phyloP scores from a whole-genome alignment of 2,329 filamentous ascomycete genomes.

The Nakataea oryzae region DNA sequence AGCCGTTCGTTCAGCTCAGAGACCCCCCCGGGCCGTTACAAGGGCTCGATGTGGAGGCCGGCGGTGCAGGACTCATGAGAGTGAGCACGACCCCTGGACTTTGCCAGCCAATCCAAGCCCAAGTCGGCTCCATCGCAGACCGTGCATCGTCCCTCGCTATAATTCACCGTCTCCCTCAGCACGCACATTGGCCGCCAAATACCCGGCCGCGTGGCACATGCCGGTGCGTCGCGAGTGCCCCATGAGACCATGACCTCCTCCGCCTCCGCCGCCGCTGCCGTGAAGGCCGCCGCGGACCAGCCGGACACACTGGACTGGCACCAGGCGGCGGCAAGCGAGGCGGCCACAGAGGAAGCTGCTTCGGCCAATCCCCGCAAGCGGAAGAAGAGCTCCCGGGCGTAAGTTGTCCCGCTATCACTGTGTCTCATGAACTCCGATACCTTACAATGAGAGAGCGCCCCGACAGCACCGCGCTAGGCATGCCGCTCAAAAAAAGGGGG shows the following conservation, averaged over 20 bases:
- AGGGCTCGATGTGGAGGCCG: not conserved
- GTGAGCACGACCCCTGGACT: no score
- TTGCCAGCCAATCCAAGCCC: not conserved
- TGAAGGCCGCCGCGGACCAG: not conserved
- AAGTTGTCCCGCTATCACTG: conserved; percentile 7
- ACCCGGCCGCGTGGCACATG: not conserved
- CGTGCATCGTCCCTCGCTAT: no score
- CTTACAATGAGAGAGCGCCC: no score
- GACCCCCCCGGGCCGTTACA: no score
- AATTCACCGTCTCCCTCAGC: not conserved
- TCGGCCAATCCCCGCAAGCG: conserved; percentile 21
- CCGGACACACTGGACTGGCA: conserved; percentile 5
- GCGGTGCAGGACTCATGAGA: not conserved
- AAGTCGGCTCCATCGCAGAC: not conserved
- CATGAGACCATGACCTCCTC: conserved; percentile 1
- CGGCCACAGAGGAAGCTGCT: conserved; percentile 8
- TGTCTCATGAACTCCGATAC: not conserved
- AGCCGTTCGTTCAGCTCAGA: not conserved
- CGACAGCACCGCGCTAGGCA: no score
- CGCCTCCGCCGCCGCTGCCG: conserved; percentile 1
- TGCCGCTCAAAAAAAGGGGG: conserved; percentile 8
- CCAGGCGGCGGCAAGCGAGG: conserved; percentile 6
- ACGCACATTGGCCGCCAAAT: not conserved
- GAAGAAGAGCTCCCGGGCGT: conserved; percentile 24
- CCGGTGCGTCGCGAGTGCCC: not conserved